Evolutionary conservation across 176 grass and related monocot species (phyloP).

Genomic region (Avena sativa): DNA sequence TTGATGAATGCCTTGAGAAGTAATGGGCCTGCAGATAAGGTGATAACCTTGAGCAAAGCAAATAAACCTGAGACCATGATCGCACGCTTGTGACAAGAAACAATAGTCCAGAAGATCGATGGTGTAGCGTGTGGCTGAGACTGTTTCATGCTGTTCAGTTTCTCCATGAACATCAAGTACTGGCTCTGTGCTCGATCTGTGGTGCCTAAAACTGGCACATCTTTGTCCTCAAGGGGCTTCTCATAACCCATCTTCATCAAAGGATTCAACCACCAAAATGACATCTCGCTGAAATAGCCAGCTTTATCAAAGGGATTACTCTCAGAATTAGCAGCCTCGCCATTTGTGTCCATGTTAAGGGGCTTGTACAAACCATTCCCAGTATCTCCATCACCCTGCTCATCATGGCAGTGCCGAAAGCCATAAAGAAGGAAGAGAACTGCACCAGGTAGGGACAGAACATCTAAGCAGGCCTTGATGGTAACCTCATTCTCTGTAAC

Average conservation of each 20-base stretch:
- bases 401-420: slow-evolving; percentile 23
- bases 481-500: slow-evolving; percentile 43
- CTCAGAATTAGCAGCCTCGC: slow-evolving; percentile 38
- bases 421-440: slow-evolving; percentile 54
- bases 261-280: slow-evolving; percentile 90
- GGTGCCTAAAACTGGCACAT: slow-evolving; percentile 63
- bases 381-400: slow-evolving; percentile 26
- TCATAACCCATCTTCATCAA: slow-evolving; percentile 84
- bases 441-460: slow-evolving; percentile 62
- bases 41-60: slow-evolving; percentile 85
- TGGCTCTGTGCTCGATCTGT: slow-evolving; percentile 62
- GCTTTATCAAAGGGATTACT: slow-evolving; percentile 62
- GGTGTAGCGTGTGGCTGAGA: slow-evolving; percentile 27
- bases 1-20: slow-evolving; percentile 86
- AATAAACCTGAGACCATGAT: slow-evolving; percentile 80
- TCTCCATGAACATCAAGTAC: slow-evolving; percentile 63
- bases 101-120: slow-evolving; percentile 72
- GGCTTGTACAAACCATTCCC: slow-evolving; percentile 57
- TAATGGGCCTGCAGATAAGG: slow-evolving; percentile 72
- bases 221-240: slow-evolving; percentile 85
- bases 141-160: slow-evolving; percentile 53
- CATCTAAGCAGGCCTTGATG: slow-evolving; percentile 55
- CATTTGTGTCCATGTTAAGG: slow-evolving; percentile 46
- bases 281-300: slow-evolving; percentile 68
- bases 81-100: slow-evolving; percentile 75